Base-by-base conservation (phyloP, 2,329 filamentous ascomycete genomes). In the Penicillium janthinellum region DNA sequence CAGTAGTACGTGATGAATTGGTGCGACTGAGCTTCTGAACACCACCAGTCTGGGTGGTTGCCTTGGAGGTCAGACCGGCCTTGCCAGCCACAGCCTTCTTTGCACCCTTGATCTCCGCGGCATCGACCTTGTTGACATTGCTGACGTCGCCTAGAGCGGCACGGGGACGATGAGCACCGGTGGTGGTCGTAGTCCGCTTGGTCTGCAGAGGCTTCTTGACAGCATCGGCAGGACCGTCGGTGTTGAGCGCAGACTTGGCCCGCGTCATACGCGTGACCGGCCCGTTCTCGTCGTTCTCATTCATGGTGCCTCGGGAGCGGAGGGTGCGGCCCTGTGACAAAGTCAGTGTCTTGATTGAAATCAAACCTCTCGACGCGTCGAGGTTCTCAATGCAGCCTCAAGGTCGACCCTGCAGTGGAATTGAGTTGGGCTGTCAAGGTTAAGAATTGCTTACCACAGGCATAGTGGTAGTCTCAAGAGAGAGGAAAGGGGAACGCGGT, bases 251-350 rank as follows among this genome's bases (percentile, higher is more conserved):
- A 54, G 92, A 88, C 82, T 98, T 97, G 67, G 95, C 93, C 80
- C 95, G 88, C 71, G 95, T 98, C 75, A 97, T 82, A 80, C 93
- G 92, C 79, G 90, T 91, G 62, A 90, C 88, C 60, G 83, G 80
- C 65, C 79, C 85, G 77, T 96, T 96, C 82, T 97, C 95, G 77
- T 97, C 94, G 75, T 97, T 97, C 83, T 97, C 93, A 78, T 96
- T 95, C 67, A 89, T 90, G 71, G 89, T 85, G 76, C 88, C 85
- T 79, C 92, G 89, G 76, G 88, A 85, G 78, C 90, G 86, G 72
- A 87, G 83, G 75, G 86, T 82, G 78, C 90, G 89, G 82, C 84
- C 85, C 89, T 89, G 72, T 39, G 39, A 45, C 31, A 42, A 22
- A 39, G 58, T 65, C 52, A 64, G 52, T 60, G 48, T 58, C 61